Conservation (phyloP, 441 rosid genomes). For the Corymbia calophylla region DNA sequence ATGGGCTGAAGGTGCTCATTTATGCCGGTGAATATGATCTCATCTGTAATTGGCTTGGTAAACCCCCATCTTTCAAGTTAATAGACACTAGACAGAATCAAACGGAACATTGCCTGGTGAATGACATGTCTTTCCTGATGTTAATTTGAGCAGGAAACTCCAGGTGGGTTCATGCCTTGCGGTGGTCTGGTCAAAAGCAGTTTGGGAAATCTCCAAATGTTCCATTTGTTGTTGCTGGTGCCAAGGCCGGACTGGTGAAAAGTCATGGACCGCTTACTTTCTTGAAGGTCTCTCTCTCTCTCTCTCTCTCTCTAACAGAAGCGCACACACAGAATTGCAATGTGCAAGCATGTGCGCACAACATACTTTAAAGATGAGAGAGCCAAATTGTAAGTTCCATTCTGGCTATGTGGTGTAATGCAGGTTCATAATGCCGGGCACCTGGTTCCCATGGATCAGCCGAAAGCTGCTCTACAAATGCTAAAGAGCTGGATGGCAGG, state of each 20-base stretch:
- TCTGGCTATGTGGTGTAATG: background rate
- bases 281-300: constrained; percentile 51
- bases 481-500: constrained; percentile 72
- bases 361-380: background rate
- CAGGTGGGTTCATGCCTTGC: constrained; percentile 69
- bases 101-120: background rate
- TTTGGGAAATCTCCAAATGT: constrained; percentile 39
- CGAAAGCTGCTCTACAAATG: constrained; percentile 73
- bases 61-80: background rate
- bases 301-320: background rate
- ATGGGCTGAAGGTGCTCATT: constrained; percentile 52
- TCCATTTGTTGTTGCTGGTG: constrained; percentile 47
- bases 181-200: constrained; percentile 59
- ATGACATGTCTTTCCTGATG: background rate
- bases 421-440: constrained; percentile 84
- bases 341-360: background rate
- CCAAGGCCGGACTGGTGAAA: constrained; percentile 51
- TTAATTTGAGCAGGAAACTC: constrained; percentile 45
- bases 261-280: constrained; percentile 58
- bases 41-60: constrained; percentile 88
- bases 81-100: background rate
- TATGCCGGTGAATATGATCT: constrained; percentile 89
- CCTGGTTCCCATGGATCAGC: constrained; percentile 94
- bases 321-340: background rate
- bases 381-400: background rate